Conservation (phyloP, 1,139 yeast genomes). For the Lodderomyces parapsilosis region DNA sequence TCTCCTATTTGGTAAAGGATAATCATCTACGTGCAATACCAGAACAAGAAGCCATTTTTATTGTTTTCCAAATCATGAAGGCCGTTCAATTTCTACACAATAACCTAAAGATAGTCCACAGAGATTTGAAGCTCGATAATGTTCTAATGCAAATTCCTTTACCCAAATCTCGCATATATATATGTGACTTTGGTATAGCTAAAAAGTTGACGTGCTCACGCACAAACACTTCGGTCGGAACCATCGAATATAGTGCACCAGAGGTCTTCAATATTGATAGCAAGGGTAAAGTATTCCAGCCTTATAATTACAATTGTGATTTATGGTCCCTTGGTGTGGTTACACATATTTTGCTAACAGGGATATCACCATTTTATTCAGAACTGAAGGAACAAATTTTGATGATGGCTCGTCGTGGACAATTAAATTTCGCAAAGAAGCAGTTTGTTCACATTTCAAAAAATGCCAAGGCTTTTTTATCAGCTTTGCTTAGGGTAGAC, state of each 20-base stretch:
- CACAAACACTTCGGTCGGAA: slow-evolving; percentile 61
- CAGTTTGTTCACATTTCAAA: slow-evolving; percentile 42
- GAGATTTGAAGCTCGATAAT: slow-evolving; percentile 49
- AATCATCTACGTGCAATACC: slow-evolving; percentile 39
- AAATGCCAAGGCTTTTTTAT: slow-evolving; percentile 45
- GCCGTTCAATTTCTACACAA: slow-evolving; percentile 56
- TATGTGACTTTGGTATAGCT: slow-evolving; percentile 73
- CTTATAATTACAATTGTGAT: slow-evolving; percentile 60
- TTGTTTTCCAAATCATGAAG: slow-evolving; percentile 54
- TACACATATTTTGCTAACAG: slow-evolving; percentile 53
- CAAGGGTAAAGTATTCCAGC: slow-evolving; percentile 16
- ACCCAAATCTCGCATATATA: slow-evolving; percentile 48
- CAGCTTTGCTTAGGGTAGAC: slow-evolving; percentile 36
- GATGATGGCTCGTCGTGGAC: slow-evolving; percentile 38
- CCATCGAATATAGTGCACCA: slow-evolving; percentile 70
- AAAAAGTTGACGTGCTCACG: slow-evolving; percentile 31
- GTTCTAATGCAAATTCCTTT: slow-evolving; percentile 51
- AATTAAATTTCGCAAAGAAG: slow-evolving; percentile 32
- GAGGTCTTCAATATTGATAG: slow-evolving; percentile 30
- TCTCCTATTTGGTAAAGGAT: slow-evolving; percentile 54
- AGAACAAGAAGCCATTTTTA: slow-evolving; percentile 53
- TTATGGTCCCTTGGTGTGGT: slow-evolving; percentile 68
- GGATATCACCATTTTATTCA: slow-evolving; percentile 61
- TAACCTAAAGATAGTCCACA: slow-evolving; percentile 18
- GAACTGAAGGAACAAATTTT: slow-evolving; percentile 36